A percentile compares a stretch with the other conserved stretches of the same genome.
phyloP scores from a whole-genome alignment of 148 eudicot genomes.

The Silene conica region DNA sequence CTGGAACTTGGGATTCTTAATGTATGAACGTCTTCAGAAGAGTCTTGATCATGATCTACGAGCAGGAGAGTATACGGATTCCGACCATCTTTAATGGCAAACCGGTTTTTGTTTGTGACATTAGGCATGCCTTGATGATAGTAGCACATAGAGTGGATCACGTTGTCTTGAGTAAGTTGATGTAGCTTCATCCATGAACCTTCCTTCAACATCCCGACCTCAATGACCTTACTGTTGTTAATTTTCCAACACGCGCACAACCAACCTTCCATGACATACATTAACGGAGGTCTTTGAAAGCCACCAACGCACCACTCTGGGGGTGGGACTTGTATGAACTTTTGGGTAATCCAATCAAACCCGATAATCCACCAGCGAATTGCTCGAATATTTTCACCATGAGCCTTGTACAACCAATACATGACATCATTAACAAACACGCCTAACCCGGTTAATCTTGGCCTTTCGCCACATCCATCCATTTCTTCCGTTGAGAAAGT shows the following conservation, averaged over 20 bases:
- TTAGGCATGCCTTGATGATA: constrained; percentile 7
- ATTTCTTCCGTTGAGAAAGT: not conserved
- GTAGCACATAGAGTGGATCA: not conserved
- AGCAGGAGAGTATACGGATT: not conserved
- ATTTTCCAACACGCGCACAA: not conserved
- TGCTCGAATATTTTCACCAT: not conserved
- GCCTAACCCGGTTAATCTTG: constrained; percentile 3
- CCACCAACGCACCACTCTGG: not conserved
- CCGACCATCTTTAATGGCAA: not conserved
- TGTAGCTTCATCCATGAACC: constrained; percentile 6
- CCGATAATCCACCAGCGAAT: constrained; percentile 11
- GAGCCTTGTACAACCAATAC: not conserved
- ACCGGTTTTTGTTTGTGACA: not conserved
- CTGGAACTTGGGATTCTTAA: not conserved
- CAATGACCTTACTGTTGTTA: not conserved
- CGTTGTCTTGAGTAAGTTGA: not conserved
- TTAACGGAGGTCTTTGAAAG: not conserved
- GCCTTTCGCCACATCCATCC: not conserved
- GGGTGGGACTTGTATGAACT: not conserved
- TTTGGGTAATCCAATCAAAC: constrained; percentile 3
- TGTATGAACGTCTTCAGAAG: not conserved
- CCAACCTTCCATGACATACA: constrained; percentile 9
- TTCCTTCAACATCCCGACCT: constrained; percentile 1
- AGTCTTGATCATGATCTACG: not conserved
- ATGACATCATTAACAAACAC: not conserved